Conservation (phyloP, 2,329 filamentous ascomycete genomes). For the Penicillium sp. region DNA sequence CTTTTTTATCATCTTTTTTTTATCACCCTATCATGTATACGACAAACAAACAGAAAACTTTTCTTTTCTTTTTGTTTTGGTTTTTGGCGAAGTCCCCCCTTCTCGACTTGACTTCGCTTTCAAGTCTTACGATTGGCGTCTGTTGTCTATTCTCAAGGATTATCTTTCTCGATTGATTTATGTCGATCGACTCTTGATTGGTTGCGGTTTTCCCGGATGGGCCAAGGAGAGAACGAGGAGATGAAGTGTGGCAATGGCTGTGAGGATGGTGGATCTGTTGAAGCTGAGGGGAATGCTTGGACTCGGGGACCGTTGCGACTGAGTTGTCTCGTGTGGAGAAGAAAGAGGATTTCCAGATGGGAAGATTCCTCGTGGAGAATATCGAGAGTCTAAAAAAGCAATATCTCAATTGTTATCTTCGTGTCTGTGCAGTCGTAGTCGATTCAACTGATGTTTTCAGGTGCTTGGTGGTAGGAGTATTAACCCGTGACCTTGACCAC, state of each 20-base stretch:
- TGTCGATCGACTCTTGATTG: conserved; percentile 30
- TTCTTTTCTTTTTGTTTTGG: conserved; percentile 26
- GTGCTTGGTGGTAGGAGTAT: not conserved
- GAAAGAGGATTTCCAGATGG: conserved; percentile 17
- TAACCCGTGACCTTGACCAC: conserved; percentile 5
- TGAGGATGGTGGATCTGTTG: conserved; percentile 24
- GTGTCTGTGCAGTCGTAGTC: not conserved
- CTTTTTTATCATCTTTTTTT: conserved; percentile 33
- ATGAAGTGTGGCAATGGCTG: conserved; percentile 26
- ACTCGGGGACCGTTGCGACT: conserved; percentile 17
- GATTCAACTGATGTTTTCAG: not conserved
- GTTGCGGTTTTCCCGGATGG: conserved; percentile 31
- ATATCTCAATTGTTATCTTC: conserved; percentile 15
- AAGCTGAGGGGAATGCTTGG: conserved; percentile 24
- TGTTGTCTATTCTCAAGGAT: conserved; percentile 37
- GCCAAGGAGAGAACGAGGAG: conserved; percentile 36
- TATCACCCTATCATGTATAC: conserved; percentile 39
- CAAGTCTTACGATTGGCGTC: conserved; percentile 46
- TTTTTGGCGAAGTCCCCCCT: conserved; percentile 38
- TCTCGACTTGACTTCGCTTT: conserved; percentile 34
- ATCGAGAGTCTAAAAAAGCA: conserved; percentile 20
- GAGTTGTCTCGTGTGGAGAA: conserved; percentile 15
- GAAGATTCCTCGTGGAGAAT: conserved; percentile 27
- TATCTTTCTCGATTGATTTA: conserved; percentile 35
- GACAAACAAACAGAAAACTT: conserved; percentile 40